Evolutionary conservation across 78 protist genomes (phyloP).

Genomic region (Pigoraptor vietnamica): DNA sequence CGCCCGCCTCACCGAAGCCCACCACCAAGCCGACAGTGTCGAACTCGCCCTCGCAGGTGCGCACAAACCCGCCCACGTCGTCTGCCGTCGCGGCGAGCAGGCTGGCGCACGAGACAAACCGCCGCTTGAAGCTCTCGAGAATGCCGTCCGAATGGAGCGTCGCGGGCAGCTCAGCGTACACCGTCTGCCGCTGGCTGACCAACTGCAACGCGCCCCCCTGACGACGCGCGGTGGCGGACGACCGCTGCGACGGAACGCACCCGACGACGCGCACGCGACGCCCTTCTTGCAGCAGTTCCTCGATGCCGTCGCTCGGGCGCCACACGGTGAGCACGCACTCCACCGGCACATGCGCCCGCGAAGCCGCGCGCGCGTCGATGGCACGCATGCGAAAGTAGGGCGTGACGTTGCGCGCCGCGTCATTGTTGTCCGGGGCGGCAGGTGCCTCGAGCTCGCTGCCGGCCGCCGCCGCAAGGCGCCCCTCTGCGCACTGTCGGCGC

Average conservation of each 20-base stretch:
- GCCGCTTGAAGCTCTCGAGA: neutral
- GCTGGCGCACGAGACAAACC: neutral
- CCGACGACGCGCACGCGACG: neutral
- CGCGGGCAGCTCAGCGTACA: neutral
- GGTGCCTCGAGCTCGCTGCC: neutral
- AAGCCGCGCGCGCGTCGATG: neutral
- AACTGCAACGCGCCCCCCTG: neutral
- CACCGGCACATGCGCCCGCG: neutral
- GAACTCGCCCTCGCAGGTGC: neutral
- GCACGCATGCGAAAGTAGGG: neutral
- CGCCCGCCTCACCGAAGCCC: neutral
- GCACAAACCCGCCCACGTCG: neutral
- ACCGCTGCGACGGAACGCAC: neutral
- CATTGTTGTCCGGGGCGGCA: neutral
- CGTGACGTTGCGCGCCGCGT: neutral
- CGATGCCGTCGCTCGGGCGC: neutral
- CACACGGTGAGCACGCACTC: neutral
- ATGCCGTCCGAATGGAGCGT: neutral
- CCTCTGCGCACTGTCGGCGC: neutral
- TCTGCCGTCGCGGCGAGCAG: neutral
- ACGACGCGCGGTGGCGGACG: neutral
- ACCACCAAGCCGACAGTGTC: neutral
- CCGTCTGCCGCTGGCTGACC: neutral
- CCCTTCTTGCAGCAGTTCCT: neutral
- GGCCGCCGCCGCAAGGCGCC: neutral